Evolutionary conservation across 2,329 filamentous ascomycete species (phyloP).

Genomic region (Mollisia scopiformis): DNA sequence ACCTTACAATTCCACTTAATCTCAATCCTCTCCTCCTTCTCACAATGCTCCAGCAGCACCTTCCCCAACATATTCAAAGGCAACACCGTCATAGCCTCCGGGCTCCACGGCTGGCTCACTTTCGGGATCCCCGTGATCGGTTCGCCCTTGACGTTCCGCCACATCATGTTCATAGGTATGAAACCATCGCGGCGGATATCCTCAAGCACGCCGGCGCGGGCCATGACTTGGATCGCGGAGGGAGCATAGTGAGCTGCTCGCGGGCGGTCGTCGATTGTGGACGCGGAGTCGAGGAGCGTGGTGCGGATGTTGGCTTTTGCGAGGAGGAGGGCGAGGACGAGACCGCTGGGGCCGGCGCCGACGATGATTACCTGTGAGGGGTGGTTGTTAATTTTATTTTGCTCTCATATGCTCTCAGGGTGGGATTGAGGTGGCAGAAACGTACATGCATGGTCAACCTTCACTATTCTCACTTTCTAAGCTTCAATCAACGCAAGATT

Average conservation of each 20-base stretch:
- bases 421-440: background rate
- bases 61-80: slow-evolving; percentile 46
- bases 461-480: no score
- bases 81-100: slow-evolving; percentile 45
- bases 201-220: slow-evolving; percentile 61
- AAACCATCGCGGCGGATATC: slow-evolving; percentile 48
- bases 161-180: slow-evolving; percentile 45
- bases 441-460: slow-evolving; percentile 15
- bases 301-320: slow-evolving; percentile 50
- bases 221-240: slow-evolving; percentile 59
- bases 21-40: slow-evolving; percentile 37
- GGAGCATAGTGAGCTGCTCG: slow-evolving; percentile 65
- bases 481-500: no score
- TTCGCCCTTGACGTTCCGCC: slow-evolving; percentile 44
- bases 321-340: slow-evolving; percentile 54
- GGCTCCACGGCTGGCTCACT: slow-evolving; percentile 24
- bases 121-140: slow-evolving; percentile 38
- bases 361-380: slow-evolving; percentile 45
- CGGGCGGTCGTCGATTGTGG: slow-evolving; percentile 59
- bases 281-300: slow-evolving; percentile 57
- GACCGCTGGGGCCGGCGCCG: slow-evolving; percentile 53
- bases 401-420: background rate
- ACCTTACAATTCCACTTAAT: slow-evolving; percentile 53
- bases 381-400: background rate
- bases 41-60: slow-evolving; percentile 44